These are phyloP conservation scores for Dactylellina leptospora DNA, from an alignment of 2,329 filamentous ascomycete genomes.

Conservation along the genomic window DNA sequence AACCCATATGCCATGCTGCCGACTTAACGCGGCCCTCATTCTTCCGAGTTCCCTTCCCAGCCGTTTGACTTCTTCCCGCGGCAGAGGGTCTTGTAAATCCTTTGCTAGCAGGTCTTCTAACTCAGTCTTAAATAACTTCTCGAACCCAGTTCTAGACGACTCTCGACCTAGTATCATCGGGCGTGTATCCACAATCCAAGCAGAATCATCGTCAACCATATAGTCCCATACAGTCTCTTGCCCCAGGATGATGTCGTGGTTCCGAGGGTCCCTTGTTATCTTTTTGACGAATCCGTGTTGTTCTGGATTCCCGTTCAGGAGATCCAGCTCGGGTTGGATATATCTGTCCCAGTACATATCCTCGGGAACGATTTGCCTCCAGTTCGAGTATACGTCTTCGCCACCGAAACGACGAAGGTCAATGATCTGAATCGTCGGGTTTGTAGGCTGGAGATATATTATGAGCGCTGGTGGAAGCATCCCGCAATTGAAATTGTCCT, in stretches of 20 bases:
- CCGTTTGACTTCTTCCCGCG: neutral
- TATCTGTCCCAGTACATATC: conserved; percentile 9
- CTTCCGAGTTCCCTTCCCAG: neutral
- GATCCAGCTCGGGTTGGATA: conserved; percentile 15
- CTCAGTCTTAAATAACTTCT: conserved; percentile 3
- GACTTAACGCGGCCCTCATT: neutral
- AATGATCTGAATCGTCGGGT: conserved; percentile 13
- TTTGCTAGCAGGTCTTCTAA: neutral
- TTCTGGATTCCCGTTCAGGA: neutral
- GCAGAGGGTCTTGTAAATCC: neutral
- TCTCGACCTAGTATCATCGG: neutral
- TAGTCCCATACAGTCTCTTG: conserved; percentile 17
- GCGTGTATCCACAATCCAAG: conserved; percentile 15
- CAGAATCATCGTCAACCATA: neutral
- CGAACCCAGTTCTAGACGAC: conserved; percentile 14
- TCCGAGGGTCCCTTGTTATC: neutral
- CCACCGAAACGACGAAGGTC: conserved; percentile 24
- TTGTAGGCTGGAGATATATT: conserved; percentile 17
- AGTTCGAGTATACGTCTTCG: conserved; percentile 38
- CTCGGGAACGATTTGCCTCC: conserved; percentile 26
- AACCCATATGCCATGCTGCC: neutral
- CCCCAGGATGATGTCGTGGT: neutral
- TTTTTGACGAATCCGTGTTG: conserved; percentile 26
- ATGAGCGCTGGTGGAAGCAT: conserved; percentile 1
- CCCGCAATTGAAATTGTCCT: conserved; percentile 27